Evolutionary conservation across 2,329 filamentous ascomycete species (phyloP).

Genomic region (Monilinia laxa): DNA sequence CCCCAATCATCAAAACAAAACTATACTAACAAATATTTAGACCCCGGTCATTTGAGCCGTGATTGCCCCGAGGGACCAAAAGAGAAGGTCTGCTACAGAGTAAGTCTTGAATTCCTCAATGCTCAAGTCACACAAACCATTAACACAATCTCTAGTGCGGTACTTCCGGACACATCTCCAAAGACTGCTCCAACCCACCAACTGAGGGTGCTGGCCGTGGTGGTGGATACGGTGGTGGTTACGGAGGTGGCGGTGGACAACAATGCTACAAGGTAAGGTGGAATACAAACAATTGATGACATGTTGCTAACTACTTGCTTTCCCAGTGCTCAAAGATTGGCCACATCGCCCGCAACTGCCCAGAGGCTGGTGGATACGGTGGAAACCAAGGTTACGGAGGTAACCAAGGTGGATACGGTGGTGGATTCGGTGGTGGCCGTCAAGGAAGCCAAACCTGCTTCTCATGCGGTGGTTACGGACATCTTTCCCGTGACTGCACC

Average conservation of each 20-base stretch:
- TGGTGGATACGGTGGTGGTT: conserved; percentile 40
- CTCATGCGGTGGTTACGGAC: conserved; percentile 93
- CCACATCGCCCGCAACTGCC: conserved; percentile 93
- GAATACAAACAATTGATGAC: neutral
- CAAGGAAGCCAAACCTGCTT: conserved; percentile 85
- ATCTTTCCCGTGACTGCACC: conserved; percentile 96
- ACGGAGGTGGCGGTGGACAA: conserved; percentile 48
- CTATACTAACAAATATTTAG: conserved; percentile 41
- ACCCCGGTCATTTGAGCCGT: conserved; percentile 78
- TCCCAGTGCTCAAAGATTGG: conserved; percentile 83
- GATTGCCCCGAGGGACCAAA: conserved; percentile 89
- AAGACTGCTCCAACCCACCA: conserved; percentile 55
- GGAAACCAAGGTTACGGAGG: conserved; percentile 43
- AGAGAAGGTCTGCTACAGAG: conserved; percentile 76
- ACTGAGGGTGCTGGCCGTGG: conserved; percentile 38
- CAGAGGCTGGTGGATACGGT: conserved; percentile 52
- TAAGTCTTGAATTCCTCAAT: neutral
- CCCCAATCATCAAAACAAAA: conserved; percentile 32
- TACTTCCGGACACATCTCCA: conserved; percentile 84
- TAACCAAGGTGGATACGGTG: conserved; percentile 43
- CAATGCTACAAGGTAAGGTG: conserved; percentile 78
- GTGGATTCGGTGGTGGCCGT: conserved; percentile 46
- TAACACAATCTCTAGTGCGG: conserved; percentile 53
- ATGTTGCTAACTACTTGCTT: conserved; percentile 18
- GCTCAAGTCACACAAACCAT: neutral